Conservation (phyloP, 148 eudicot genomes). For the Amaranthus cruentus region DNA sequence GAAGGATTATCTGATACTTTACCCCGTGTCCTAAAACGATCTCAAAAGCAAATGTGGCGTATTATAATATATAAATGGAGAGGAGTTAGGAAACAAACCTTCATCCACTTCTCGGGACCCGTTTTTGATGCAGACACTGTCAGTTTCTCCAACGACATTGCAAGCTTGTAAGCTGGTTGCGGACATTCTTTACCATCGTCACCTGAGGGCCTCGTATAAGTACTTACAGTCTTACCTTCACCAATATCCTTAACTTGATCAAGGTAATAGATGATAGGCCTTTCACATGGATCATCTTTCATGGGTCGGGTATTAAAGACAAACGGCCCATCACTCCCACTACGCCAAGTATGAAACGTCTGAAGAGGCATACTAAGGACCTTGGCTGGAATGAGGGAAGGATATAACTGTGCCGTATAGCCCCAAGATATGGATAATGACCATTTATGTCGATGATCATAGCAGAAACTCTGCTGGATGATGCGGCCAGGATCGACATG, state of each 20-base stretch:
- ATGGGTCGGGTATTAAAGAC: constrained; percentile 74
- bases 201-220: constrained; percentile 37
- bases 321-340: constrained; percentile 64
- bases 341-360: constrained; percentile 85
- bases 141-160: constrained; percentile 37
- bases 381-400: constrained; percentile 36
- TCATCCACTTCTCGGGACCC: constrained; percentile 39
- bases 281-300: constrained; percentile 46
- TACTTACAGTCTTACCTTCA: constrained; percentile 35
- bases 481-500: constrained; percentile 52
- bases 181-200: constrained; percentile 36
- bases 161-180: constrained; percentile 31
- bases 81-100: constrained; percentile 34
- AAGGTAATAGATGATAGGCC: constrained; percentile 53
- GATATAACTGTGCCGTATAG: constrained; percentile 75
- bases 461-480: constrained; percentile 76
- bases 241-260: constrained; percentile 43
- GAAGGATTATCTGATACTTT: too few species aligned
- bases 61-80: too few species aligned
- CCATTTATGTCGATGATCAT: constrained; percentile 56
- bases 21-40: too few species aligned
- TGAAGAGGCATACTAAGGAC: constrained; percentile 56
- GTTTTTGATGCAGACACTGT: constrained; percentile 52
- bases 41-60: too few species aligned
- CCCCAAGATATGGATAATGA: constrained; percentile 91